Base-by-base conservation (phyloP, 495 filamentous ascomycete species). In the Aspergillus cavernicola region DNA sequence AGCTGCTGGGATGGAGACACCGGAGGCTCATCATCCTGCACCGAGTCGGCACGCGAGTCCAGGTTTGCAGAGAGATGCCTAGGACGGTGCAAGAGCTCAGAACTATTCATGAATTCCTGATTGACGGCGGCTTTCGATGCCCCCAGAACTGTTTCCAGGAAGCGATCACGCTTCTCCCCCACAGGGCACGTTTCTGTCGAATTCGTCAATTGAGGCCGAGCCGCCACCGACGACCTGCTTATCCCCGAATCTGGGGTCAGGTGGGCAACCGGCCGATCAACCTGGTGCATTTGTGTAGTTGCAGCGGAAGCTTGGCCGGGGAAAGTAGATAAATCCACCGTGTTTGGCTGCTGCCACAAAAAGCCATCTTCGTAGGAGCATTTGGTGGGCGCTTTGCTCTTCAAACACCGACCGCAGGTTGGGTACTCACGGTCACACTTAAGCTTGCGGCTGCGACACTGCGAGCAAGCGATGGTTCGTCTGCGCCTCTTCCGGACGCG, bases 361-460 rank as follows among this genome's bases (percentile, higher is more conserved):
- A 76, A 73, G 12, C 71, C 72, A 63, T 74, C 71, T 48, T 77
- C 73, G 52, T 77, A 77, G 13, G 68, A 71, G 48, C 73, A 77
- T 44, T 68, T 65, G 36, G 55, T 61, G 29, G 71, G 66, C 7
- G 67, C 66, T 50, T 66, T 68, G 66, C 71, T 68, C 64, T 85
- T 84, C 42, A 66, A 61, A 60, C 85, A 88, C 38, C 86, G 84
- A 39, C 79, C 74, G 57, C 85, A 88, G 0, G 68, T 62, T 16
- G 85, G 84, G 63, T 82, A 84, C 35, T 77, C 74, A 37, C 84
- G 80, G 61, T 87, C 83, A 65, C 85, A 89, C 60, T 81, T 83
- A 59, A 87, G 79, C 67, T 89, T 89, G 48, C 85, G 72, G 52
- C 78, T 78, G 56, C 85, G 84, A 53, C 85, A 88, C 45, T 78